Percentiles rank a stretch among this genome's conserved stretches.
Evolutionary conservation across 2,329 filamentous ascomycete genomes (phyloP).

Genomic region (Cercospora nicotianae): DNA sequence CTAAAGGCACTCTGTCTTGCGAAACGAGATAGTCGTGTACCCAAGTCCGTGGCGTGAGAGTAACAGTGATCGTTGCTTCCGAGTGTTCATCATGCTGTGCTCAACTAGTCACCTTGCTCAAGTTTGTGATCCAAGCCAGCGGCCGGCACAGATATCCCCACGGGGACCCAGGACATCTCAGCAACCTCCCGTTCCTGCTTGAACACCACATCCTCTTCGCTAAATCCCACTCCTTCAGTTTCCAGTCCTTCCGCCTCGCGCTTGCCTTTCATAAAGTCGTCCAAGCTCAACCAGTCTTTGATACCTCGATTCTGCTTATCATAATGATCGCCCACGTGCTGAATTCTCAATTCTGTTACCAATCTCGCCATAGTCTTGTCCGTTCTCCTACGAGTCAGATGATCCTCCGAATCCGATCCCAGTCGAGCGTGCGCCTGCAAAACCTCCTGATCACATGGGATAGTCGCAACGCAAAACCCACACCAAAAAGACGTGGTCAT

Average conservation of each 20-base stretch:
- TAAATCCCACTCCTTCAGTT: not conserved
- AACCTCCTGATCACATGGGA: not conserved
- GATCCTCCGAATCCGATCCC: slow-evolving; percentile 42
- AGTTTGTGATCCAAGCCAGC: too few relatives aligned
- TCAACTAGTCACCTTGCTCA: too few relatives aligned
- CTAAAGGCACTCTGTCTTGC: too few relatives aligned
- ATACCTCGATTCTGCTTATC: slow-evolving; percentile 57
- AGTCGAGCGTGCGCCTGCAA: not conserved
- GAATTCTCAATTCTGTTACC: slow-evolving; percentile 45
- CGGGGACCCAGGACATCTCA: too few relatives aligned
- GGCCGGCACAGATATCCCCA: too few relatives aligned
- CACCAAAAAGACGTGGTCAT: not conserved
- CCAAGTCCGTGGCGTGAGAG: too few relatives aligned
- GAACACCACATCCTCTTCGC: not conserved
- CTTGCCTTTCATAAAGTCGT: slow-evolving; percentile 41
- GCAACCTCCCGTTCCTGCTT: not conserved
- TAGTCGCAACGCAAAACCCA: not conserved
- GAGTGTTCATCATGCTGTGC: too few relatives aligned
- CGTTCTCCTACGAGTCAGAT: slow-evolving; percentile 36
- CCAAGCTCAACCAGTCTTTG: slow-evolving; percentile 56
- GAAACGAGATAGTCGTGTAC: too few relatives aligned
- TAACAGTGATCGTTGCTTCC: too few relatives aligned
- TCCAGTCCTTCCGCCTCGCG: slow-evolving; percentile 5
- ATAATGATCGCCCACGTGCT: slow-evolving; percentile 77
- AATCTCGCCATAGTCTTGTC: not conserved